Percentiles rank a stretch among this genome's conserved stretches.
Conservation (phyloP, 1,284 basidiomycete genomes). For the Rhodotorula sp. region DNA sequence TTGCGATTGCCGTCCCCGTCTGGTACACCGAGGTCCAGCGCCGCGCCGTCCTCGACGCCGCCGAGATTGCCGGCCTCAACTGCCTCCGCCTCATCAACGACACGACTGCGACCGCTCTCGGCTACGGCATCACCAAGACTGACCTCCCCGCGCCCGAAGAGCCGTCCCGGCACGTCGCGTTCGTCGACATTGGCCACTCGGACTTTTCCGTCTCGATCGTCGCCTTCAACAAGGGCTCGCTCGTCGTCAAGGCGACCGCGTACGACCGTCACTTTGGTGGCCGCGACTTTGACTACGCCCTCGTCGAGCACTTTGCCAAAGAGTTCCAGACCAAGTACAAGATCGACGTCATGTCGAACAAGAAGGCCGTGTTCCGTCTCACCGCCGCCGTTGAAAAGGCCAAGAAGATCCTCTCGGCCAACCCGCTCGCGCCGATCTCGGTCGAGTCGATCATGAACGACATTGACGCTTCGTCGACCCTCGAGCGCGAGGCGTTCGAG, state of each 20-base stretch:
- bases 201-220: conserved; percentile 79
- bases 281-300: conserved; percentile 85
- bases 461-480: conserved; percentile 64
- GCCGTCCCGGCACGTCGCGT: conserved; percentile 77
- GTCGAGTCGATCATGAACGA: conserved; percentile 94
- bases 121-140: conserved; percentile 94
- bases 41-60: conserved; percentile 81
- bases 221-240: conserved; percentile 87
- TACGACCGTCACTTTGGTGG: conserved; percentile 90
- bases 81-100: conserved; percentile 91
- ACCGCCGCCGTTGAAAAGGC: conserved; percentile 70
- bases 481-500: conserved; percentile 64
- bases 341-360: conserved; percentile 83
- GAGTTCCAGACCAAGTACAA: conserved; percentile 94
- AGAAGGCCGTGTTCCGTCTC: conserved; percentile 89
- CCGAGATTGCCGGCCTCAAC: conserved; percentile 81
- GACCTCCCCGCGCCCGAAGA: conserved; percentile 79
- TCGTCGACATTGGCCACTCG: conserved; percentile 90
- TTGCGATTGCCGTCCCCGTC: conserved; percentile 89
- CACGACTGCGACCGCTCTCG: conserved; percentile 85
- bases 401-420: conserved; percentile 76
- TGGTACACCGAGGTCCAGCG: conserved; percentile 93
- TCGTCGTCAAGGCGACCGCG: conserved; percentile 77
- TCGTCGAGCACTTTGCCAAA: conserved; percentile 78
- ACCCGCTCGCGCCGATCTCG: conserved; percentile 77